Percentiles rank a stretch among this genome's conserved stretches.
Conservation (phyloP, 148 eudicot genomes). For the Fallopia convolvulus region DNA sequence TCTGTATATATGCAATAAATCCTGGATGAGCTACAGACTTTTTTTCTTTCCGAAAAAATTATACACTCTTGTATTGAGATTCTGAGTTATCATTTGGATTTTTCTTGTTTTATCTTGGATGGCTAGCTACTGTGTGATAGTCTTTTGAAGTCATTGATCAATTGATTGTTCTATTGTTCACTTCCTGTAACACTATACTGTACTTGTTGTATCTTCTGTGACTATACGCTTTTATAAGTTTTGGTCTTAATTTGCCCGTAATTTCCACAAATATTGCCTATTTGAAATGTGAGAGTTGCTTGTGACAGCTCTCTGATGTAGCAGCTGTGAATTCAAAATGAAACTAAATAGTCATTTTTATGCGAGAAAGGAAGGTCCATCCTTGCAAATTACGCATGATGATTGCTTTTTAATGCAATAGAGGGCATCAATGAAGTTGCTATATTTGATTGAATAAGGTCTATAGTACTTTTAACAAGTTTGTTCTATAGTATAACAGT, state of each 20-base stretch:
- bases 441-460: background rate
- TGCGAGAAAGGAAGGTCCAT: background rate
- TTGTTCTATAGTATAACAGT: background rate
- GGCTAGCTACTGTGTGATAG: background rate
- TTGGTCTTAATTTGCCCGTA: background rate
- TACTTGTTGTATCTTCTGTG: background rate
- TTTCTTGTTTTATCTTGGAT: background rate
- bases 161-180: background rate
- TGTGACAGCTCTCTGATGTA: background rate
- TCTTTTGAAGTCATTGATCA: background rate
- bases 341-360: background rate
- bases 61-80: background rate
- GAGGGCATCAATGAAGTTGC: background rate
- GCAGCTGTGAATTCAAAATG: background rate
- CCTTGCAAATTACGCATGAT: background rate
- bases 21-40: background rate
- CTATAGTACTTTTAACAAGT: background rate
- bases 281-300: background rate
- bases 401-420: conserved; percentile 1
- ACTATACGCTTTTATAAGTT: background rate
- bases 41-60: background rate
- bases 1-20: no score
- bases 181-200: background rate
- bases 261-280: background rate
- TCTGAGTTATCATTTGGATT: background rate